These are phyloP conservation scores for Castanea crenata DNA, from an alignment of 306 rosid genomes.

Conservation along the genomic window DNA sequence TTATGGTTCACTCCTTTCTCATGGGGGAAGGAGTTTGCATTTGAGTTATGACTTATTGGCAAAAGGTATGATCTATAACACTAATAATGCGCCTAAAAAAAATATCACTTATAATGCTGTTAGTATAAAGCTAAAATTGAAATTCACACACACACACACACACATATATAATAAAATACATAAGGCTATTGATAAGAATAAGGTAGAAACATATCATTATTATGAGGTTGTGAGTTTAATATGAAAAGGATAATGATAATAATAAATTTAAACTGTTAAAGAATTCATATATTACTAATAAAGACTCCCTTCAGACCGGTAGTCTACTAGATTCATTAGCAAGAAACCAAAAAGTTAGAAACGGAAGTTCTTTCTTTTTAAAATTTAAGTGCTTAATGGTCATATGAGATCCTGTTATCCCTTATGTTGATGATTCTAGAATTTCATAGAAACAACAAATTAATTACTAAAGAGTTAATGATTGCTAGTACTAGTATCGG, in stretches of 20 bases:
- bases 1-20: neutral
- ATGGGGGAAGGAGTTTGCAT: neutral
- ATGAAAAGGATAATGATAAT: neutral
- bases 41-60: neutral
- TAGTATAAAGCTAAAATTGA: neutral
- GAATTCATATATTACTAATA: neutral
- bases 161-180: neutral
- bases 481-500: neutral
- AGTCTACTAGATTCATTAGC: neutral
- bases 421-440: constrained; percentile 12
- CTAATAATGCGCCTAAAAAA: neutral
- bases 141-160: neutral
- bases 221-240: neutral
- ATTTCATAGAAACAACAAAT: constrained; percentile 17
- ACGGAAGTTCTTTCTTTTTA: neutral
- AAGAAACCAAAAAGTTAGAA: neutral
- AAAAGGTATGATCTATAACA: neutral
- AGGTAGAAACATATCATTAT: neutral
- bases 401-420: neutral
- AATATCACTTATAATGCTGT: neutral
- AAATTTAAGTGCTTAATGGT: neutral
- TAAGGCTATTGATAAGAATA: neutral
- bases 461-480: constrained; percentile 9
- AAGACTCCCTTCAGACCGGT: neutral
- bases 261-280: neutral